A percentile compares a stretch with the other conserved stretches of the same genome.
Conservation (phyloP, 2,329 filamentous ascomycete species). For the Gyromitra esculenta region DNA sequence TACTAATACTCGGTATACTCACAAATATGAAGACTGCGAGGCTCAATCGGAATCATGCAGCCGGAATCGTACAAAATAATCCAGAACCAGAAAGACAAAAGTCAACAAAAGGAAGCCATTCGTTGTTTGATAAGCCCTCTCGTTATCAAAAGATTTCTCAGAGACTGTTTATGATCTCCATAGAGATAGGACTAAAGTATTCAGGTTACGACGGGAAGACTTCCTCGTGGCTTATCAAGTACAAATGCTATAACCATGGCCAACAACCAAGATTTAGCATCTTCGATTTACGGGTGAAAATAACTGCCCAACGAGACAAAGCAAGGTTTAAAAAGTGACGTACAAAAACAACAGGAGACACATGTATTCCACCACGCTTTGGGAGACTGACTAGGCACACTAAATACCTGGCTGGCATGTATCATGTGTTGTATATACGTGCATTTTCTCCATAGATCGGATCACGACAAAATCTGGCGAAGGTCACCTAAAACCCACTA, state of each 20-base stretch:
- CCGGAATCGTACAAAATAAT: background rate
- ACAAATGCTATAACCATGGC: background rate
- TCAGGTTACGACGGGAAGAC: background rate
- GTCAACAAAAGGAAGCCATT: background rate
- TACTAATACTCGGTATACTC: background rate
- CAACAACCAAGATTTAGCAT: background rate
- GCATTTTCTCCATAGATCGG: background rate
- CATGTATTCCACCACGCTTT: background rate
- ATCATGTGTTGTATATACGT: slow-evolving; percentile 6
- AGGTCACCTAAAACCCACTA: background rate
- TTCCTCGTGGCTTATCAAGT: background rate
- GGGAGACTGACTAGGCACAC: background rate
- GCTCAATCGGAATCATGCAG: background rate
- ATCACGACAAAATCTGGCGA: background rate
- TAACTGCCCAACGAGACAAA: background rate
- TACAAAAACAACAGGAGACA: background rate
- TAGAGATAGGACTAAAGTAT: background rate
- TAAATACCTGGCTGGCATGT: background rate
- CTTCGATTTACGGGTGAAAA: background rate
- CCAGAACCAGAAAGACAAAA: background rate
- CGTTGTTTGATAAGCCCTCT: background rate
- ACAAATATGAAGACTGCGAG: background rate
- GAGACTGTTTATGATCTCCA: background rate
- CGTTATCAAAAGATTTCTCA: background rate
- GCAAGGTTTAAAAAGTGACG: background rate